Evolutionary conservation across 2,329 filamentous ascomycete genomes (phyloP).

Genomic region (Penicillium sclerotigenum): DNA sequence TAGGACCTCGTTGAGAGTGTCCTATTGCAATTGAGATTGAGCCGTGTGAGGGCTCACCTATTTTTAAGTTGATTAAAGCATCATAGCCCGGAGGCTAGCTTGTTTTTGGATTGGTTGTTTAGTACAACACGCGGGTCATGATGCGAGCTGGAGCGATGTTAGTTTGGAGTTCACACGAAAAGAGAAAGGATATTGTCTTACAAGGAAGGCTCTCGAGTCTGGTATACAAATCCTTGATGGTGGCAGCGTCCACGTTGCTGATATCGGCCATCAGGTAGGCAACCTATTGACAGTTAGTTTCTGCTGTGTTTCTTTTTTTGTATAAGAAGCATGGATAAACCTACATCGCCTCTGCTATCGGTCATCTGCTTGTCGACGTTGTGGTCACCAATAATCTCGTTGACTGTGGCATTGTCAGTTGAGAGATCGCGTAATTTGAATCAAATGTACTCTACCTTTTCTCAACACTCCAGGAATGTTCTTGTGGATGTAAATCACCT

Average conservation of each 20-base stretch:
- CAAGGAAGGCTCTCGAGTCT: conserved; percentile 76
- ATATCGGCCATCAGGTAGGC: conserved; percentile 98
- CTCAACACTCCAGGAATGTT: conserved; percentile 94
- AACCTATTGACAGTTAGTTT: conserved; percentile 49
- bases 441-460: conserved; percentile 53
- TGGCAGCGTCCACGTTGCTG: conserved; percentile 72
- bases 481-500: conserved; percentile 92
- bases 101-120: conserved; percentile 13
- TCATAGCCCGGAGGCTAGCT: conserved; percentile 5
- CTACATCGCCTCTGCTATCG: conserved; percentile 84
- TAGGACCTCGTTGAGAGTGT: conserved; percentile 22
- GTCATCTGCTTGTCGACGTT: conserved; percentile 99
- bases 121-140: conserved; percentile 47
- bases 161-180: neutral
- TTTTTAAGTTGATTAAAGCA: conserved; percentile 24
- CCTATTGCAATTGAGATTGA: conserved; percentile 2
- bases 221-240: conserved; percentile 84
- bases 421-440: neutral
- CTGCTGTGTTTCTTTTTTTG: neutral
- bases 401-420: conserved; percentile 56
- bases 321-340: conserved; percentile 21
- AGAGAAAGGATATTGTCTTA: conserved; percentile 48
- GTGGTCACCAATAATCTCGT: conserved; percentile 89
- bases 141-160: conserved; percentile 39
- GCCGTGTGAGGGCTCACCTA: conserved; percentile 1